Conservation (phyloP, 306 rosid genomes). For the Nissolia schottii region DNA sequence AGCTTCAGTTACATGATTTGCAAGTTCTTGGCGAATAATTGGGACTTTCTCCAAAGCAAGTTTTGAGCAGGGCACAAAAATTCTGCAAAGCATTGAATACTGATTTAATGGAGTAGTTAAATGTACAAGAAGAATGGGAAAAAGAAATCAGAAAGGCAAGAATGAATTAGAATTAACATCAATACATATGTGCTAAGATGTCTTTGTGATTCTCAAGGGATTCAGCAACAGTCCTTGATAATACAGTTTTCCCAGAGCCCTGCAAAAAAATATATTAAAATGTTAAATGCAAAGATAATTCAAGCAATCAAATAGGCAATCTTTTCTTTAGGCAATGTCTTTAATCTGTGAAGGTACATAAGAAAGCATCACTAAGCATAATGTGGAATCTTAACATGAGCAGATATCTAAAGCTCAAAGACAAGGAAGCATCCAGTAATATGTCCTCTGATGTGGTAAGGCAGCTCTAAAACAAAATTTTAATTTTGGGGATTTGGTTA, state of each 20-base stretch:
- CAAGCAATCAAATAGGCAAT: neutral
- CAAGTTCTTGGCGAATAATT: constrained; percentile 55
- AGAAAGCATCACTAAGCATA: constrained; percentile 6
- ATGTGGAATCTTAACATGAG: neutral
- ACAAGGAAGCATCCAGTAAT: constrained; percentile 9
- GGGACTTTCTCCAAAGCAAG: constrained; percentile 73
- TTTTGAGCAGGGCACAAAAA: constrained; percentile 75
- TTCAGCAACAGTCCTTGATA: constrained; percentile 76
- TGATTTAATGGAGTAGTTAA: too few species aligned
- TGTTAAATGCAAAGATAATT: constrained; percentile 13
- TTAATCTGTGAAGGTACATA: constrained; percentile 15
- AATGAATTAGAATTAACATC: constrained; percentile 16
- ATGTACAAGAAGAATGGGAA: neutral
- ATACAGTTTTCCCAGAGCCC: constrained; percentile 94
- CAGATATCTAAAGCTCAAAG: neutral
- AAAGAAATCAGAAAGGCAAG: constrained; percentile 4
- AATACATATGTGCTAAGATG: constrained; percentile 77
- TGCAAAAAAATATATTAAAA: constrained; percentile 25
- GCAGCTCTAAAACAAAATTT: constrained; percentile 13
- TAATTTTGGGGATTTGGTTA: neutral
- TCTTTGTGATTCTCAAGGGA: constrained; percentile 55
- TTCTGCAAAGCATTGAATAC: constrained; percentile 47
- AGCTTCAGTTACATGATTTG: constrained; percentile 72
- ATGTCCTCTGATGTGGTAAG: neutral
- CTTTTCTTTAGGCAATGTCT: neutral